Evolutionary conservation across 1,284 basidiomycete species (phyloP).

Genomic region (Apiotrichum domesticum): DNA sequence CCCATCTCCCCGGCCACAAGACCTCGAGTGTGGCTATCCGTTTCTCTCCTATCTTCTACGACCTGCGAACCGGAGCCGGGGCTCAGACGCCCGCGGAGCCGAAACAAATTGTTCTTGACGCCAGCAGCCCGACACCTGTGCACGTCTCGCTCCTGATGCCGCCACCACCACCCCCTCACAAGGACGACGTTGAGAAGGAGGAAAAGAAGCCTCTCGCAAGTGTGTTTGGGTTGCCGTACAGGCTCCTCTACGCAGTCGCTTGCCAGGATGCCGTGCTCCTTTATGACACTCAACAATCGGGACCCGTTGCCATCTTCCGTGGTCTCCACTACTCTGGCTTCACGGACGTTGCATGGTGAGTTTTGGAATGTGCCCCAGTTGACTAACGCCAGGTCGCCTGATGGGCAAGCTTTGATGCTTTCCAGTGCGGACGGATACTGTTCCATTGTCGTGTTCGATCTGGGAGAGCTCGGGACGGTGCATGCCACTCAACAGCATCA

Average conservation of each 20-base stretch:
- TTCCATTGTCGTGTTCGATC: constrained; percentile 69
- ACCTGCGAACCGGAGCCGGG: constrained; percentile 62
- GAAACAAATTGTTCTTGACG: constrained; percentile 60
- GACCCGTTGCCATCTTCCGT: constrained; percentile 85
- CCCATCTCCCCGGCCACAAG: constrained; percentile 92
- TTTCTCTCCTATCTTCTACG: constrained; percentile 90
- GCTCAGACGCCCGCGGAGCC: constrained; percentile 48
- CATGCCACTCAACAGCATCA: constrained; percentile 82
- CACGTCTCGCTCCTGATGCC: constrained; percentile 44
- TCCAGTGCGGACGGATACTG: constrained; percentile 96
- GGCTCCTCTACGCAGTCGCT: constrained; percentile 92
- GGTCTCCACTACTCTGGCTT: constrained; percentile 97
- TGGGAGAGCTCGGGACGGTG: constrained; percentile 81
- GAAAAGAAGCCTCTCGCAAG: constrained; percentile 29
- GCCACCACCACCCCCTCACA: constrained; percentile 47
- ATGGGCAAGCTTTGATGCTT: constrained; percentile 86
- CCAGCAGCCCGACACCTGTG: constrained; percentile 53
- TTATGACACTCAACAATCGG: constrained; percentile 94
- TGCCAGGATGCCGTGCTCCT: constrained; percentile 94
- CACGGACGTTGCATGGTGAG: constrained; percentile 91
- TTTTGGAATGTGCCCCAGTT: constrained; percentile 17
- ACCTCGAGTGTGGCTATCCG: constrained; percentile 88
- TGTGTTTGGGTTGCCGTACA: constrained; percentile 83
- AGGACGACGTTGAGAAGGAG: constrained; percentile 21
- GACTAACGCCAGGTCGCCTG: constrained; percentile 67